phyloP scores from a whole-genome alignment of 2,329 filamentous ascomycete genomes.

The Colletotrichum lupini region DNA sequence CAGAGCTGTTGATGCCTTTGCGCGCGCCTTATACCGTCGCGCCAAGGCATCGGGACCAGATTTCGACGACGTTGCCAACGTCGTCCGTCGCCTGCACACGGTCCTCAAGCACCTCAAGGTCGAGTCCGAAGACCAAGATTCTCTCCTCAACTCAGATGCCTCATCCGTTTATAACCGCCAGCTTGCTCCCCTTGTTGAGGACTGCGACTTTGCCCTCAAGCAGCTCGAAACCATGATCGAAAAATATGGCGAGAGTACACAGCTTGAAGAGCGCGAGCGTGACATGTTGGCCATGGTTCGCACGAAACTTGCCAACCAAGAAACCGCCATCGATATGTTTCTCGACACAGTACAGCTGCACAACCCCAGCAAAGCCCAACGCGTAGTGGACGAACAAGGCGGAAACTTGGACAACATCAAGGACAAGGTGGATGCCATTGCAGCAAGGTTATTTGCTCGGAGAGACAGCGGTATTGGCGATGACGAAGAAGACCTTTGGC shows the following conservation, averaged over 20 bases:
- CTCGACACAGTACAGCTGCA: slow-evolving; percentile 68
- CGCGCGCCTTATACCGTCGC: slow-evolving; percentile 65
- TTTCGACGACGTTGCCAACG: slow-evolving; percentile 60
- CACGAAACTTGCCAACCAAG: slow-evolving; percentile 62
- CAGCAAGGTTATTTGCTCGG: slow-evolving; percentile 60
- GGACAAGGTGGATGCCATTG: slow-evolving; percentile 69
- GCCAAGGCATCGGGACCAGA: slow-evolving; percentile 60
- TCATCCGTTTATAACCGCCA: slow-evolving; percentile 59
- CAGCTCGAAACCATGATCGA: slow-evolving; percentile 65
- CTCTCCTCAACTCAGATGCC: slow-evolving; percentile 59
- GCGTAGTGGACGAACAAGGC: slow-evolving; percentile 49
- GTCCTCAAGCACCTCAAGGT: slow-evolving; percentile 67
- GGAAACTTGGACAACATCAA: slow-evolving; percentile 64
- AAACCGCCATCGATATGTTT: slow-evolving; percentile 64
- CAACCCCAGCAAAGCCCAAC: slow-evolving; percentile 52
- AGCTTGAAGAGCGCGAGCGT: slow-evolving; percentile 45
- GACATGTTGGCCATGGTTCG: slow-evolving; percentile 55
- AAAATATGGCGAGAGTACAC: slow-evolving; percentile 49
- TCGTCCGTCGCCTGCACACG: slow-evolving; percentile 64
- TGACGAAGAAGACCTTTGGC: slow-evolving; percentile 66
- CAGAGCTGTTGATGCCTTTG: slow-evolving; percentile 66
- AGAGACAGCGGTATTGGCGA: slow-evolving; percentile 50
- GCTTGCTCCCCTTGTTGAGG: slow-evolving; percentile 63
- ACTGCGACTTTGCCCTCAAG: slow-evolving; percentile 65
- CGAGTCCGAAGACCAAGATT: slow-evolving; percentile 67